Conservation (phyloP, 192 early-diverging fungal genomes). For the Glomus cerebriforme region DNA sequence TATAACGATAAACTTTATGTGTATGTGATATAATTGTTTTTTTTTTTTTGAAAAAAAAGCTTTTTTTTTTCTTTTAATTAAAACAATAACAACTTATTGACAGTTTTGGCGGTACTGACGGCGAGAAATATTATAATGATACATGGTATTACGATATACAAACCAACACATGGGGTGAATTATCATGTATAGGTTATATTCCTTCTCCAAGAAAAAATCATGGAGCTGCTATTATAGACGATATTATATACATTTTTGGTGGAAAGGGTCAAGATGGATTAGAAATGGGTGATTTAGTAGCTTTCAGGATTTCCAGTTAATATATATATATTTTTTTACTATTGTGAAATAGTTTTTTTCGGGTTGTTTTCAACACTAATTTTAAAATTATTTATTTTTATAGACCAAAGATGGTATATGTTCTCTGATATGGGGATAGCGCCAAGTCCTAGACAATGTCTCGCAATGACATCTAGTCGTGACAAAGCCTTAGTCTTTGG, state of each 20-base stretch:
- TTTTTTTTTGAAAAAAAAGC: neutral
- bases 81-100: neutral
- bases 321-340: neutral
- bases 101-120: slow-evolving; percentile 58
- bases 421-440: neutral
- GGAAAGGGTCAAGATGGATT: slow-evolving; percentile 47
- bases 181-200: slow-evolving; percentile 46
- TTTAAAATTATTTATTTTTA: neutral
- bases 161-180: slow-evolving; percentile 44
- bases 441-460: neutral
- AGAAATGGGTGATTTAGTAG: slow-evolving; percentile 50
- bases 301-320: slow-evolving; percentile 53
- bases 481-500: slow-evolving; percentile 54
- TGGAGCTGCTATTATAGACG: slow-evolving; percentile 42
- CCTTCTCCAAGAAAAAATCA: slow-evolving; percentile 48
- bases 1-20: slow-evolving; percentile 29
- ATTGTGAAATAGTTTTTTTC: neutral
- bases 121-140: slow-evolving; percentile 52
- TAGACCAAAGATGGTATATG: neutral
- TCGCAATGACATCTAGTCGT: slow-evolving; percentile 34
- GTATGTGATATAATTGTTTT: neutral
- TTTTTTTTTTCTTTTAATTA: neutral
- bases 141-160: slow-evolving; percentile 54
- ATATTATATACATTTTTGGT: slow-evolving; percentile 59
- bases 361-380: neutral